Conservation (phyloP, 23 red algal species). For the Pyropia haitanensis region DNA sequence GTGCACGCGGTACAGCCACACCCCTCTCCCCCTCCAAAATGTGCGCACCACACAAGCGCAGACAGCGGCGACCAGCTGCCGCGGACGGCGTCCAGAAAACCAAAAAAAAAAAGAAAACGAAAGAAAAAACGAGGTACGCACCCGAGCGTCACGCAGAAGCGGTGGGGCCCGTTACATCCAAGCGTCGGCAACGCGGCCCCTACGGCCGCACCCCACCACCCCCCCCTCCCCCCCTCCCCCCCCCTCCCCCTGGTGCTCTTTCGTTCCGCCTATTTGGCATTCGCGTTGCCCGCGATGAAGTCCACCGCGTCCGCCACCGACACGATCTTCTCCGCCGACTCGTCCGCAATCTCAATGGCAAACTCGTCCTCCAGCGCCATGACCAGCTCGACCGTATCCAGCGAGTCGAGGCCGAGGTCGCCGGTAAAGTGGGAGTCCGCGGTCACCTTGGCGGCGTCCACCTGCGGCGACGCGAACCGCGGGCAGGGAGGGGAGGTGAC, state of each 20-base stretch:
- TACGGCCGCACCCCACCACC: neutral
- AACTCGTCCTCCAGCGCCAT: constrained; percentile 99
- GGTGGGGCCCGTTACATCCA: too few species aligned
- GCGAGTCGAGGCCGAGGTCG: constrained; percentile 83
- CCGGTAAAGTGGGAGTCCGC: constrained; percentile 78
- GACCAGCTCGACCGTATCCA: constrained; percentile 94
- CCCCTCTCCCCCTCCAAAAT: too few species aligned
- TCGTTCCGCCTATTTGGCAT: constrained; percentile 42
- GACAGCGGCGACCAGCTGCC: too few species aligned
- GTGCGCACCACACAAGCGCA: too few species aligned
- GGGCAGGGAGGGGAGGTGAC: neutral
- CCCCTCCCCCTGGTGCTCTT: neutral
- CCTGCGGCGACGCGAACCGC: constrained; percentile 8
- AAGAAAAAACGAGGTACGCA: too few species aligned
- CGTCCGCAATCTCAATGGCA: constrained; percentile 93
- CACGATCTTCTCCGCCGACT: constrained; percentile 90
- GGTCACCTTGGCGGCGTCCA: constrained; percentile 89
- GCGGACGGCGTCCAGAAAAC: too few species aligned
- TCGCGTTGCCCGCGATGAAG: constrained; percentile 62
- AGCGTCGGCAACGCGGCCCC: too few species aligned
- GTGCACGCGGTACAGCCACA: too few species aligned
- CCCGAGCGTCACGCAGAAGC: too few species aligned
- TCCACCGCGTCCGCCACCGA: constrained; percentile 69
- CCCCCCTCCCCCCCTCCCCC: neutral
- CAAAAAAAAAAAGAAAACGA: too few species aligned